Evolutionary conservation across 495 filamentous ascomycete species (phyloP).

Genomic region (Neurospora sp.): DNA sequence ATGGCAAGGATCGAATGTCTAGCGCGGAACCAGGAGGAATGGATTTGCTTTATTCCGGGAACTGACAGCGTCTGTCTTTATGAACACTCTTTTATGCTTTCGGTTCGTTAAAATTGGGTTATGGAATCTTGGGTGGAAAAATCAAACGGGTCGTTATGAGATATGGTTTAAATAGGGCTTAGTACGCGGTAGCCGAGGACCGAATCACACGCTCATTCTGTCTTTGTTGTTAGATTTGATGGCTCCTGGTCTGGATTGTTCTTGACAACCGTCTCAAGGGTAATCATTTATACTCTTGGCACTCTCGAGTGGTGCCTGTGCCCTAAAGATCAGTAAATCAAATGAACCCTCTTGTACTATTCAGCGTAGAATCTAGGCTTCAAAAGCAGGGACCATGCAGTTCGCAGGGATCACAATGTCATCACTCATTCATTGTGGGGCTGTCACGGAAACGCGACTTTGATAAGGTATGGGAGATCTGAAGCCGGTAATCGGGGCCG

Average conservation of each 20-base stretch:
- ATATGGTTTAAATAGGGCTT: neutral
- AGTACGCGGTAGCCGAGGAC: neutral
- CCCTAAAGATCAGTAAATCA: neutral
- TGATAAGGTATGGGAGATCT: neutral
- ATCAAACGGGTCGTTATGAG: neutral
- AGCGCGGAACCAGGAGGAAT: neutral
- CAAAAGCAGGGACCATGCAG: neutral
- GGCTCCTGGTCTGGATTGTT: conserved; percentile 1
- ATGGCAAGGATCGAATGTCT: neutral
- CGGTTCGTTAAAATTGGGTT: neutral
- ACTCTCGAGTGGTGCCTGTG: neutral
- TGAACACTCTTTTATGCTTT: neutral
- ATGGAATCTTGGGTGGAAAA: neutral
- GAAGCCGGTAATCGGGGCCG: neutral
- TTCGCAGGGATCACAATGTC: neutral
- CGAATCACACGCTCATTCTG: neutral
- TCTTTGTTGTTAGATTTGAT: neutral
- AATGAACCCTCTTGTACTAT: neutral
- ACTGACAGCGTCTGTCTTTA: neutral
- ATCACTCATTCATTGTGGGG: neutral
- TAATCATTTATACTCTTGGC: neutral
- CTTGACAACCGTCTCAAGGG: neutral
- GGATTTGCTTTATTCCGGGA: neutral
- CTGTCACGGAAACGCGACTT: neutral
- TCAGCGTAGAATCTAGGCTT: neutral